Evolutionary conservation across 2,329 filamentous ascomycete genomes (phyloP).

Genomic region (Fusarium chlamydosporum): DNA sequence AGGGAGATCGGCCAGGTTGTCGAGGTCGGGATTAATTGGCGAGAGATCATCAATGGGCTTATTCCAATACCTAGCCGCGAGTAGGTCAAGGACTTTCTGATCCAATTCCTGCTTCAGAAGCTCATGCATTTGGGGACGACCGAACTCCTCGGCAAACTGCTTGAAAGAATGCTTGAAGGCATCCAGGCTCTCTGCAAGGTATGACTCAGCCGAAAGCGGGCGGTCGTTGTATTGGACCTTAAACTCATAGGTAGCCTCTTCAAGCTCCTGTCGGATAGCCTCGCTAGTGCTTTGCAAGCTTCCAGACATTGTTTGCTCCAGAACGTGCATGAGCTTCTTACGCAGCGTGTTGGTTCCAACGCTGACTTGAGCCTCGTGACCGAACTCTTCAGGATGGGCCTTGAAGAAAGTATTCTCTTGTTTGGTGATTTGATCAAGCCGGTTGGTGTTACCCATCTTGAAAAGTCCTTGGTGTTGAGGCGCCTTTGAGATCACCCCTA

Average conservation of each 20-base stretch:
- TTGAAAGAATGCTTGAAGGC: constrained; percentile 99
- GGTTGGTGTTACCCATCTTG: constrained; percentile 83
- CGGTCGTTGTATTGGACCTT: constrained; percentile 99
- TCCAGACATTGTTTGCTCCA: constrained; percentile 97
- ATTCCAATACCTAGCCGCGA: constrained; percentile 98
- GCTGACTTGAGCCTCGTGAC: constrained; percentile 76
- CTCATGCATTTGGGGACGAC: constrained; percentile 87
- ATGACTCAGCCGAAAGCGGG: constrained; percentile 93
- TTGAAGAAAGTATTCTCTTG: constrained; percentile 92
- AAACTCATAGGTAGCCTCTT: constrained; percentile 98
- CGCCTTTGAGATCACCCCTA: constrained; percentile 91
- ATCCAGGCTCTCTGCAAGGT: constrained; percentile 94
- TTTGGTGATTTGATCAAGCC: constrained; percentile 84
- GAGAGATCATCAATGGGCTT: constrained; percentile 90
- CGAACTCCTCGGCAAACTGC: constrained; percentile 90
- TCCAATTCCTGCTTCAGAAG: constrained; percentile 93
- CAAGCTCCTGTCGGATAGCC: constrained; percentile 92
- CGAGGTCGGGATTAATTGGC: constrained; percentile 73
- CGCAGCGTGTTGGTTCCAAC: constrained; percentile 89
- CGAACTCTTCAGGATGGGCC: constrained; percentile 84
- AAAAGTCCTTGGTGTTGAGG: constrained; percentile 81
- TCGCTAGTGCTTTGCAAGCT: constrained; percentile 91
- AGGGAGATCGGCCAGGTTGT: constrained; percentile 82
- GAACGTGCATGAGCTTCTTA: constrained; percentile 96
- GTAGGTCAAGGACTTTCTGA: constrained; percentile 91